Percentiles rank a stretch among this genome's conserved stretches.
These are phyloP conservation scores for Mycena rosella DNA, from an alignment of 768 basidiomycete genomes.

Conservation along the genomic window DNA sequence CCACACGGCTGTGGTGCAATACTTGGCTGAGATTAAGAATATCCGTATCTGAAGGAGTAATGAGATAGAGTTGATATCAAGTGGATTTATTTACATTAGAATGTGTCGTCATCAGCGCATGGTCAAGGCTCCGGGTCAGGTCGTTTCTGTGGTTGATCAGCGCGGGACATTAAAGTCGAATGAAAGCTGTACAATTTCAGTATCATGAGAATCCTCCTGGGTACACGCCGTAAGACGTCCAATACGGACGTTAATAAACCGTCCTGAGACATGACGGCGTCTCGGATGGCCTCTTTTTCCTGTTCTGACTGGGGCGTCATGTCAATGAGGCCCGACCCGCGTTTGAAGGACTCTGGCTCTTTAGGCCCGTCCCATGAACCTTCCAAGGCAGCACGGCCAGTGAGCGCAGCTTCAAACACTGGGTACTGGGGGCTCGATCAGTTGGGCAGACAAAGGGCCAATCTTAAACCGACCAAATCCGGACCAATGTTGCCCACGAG, in stretches of 20 bases:
- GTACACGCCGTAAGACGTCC: constrained; percentile 87
- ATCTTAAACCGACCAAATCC: constrained; percentile 73
- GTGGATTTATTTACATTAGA: constrained; percentile 62
- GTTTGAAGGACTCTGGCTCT: constrained; percentile 56
- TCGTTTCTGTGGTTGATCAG: constrained; percentile 23
- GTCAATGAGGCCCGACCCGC: constrained; percentile 85
- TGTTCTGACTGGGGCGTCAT: constrained; percentile 77
- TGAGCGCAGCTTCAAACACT: constrained; percentile 94
- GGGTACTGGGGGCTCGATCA: constrained; percentile 72
- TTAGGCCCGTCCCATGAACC: constrained; percentile 63
- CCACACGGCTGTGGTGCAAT: constrained; percentile 87
- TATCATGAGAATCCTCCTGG: constrained; percentile 86
- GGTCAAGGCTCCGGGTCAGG: constrained; percentile 76
- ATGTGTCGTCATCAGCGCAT: constrained; percentile 89
- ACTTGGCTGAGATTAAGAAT: constrained; percentile 92
- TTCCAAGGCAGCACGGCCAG: constrained; percentile 83
- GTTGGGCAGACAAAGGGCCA: neutral
- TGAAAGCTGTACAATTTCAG: constrained; percentile 90
- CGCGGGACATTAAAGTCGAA: constrained; percentile 50
- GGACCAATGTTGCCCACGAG: constrained; percentile 92
- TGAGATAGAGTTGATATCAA: constrained; percentile 3
- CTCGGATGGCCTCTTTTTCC: constrained; percentile 86
- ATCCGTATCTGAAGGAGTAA: constrained; percentile 73
- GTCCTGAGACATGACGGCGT: constrained; percentile 85
- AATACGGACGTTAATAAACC: constrained; percentile 89